These are phyloP conservation scores for Trifolium subterraneum DNA, from an alignment of 306 rosid species.

Conservation along the genomic window DNA sequence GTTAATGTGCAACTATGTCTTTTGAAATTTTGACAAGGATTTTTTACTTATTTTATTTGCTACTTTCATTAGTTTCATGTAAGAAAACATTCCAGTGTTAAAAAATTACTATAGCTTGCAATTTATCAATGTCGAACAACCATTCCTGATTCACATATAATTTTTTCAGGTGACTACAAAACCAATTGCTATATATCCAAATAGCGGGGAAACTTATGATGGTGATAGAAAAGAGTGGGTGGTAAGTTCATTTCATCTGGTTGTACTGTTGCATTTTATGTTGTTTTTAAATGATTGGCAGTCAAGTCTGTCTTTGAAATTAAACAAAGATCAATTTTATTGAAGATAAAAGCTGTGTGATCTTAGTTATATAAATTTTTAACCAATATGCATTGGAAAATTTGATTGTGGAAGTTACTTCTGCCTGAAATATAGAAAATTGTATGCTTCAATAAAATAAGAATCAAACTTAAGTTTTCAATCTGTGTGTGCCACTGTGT, in stretches of 20 bases:
- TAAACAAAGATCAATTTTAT: conserved; percentile 9
- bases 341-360: conserved; percentile 17
- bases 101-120: conserved; percentile 8
- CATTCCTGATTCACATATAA: conserved; percentile 21
- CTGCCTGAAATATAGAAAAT: conserved; percentile 33
- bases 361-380: conserved; percentile 15
- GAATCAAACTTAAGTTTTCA: not conserved
- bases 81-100: conserved; percentile 20
- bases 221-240: conserved; percentile 53
- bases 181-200: conserved; percentile 62
- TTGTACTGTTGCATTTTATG: conserved; percentile 25
- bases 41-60: conserved; percentile 16
- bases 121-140: conserved; percentile 20
- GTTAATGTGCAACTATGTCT: conserved; percentile 23
- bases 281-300: conserved; percentile 22
- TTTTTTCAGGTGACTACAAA: conserved; percentile 58
- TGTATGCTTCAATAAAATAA: conserved; percentile 34
- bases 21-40: conserved; percentile 7
- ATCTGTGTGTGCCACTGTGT: not conserved
- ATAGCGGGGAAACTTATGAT: conserved; percentile 69
- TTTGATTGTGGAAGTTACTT: not conserved
- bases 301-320: conserved; percentile 26
- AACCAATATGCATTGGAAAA: not conserved
- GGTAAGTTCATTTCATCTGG: conserved; percentile 49
- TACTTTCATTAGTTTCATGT: conserved; percentile 10